Conservation (phyloP, 2,329 filamentous ascomycete species). For the Exophiala oligosperma region DNA sequence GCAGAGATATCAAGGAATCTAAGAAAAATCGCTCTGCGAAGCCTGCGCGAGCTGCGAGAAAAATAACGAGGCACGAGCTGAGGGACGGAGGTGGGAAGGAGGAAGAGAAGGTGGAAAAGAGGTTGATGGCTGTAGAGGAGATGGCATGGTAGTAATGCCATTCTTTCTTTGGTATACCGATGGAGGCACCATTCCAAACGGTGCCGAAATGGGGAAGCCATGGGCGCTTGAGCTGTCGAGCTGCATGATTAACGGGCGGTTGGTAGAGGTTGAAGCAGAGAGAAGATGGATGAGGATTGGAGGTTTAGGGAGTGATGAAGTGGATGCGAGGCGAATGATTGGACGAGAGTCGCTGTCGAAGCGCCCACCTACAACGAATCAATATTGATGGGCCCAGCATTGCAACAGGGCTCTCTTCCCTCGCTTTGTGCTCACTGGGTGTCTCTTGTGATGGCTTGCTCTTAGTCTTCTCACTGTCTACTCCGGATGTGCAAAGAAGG, state of each 20-base stretch:
- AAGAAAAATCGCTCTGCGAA: slow-evolving; percentile 26
- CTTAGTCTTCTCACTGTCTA: not conserved
- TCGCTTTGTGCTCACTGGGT: not conserved
- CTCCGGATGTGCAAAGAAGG: not conserved
- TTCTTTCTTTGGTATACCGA: slow-evolving; percentile 5
- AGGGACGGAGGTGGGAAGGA: not conserved
- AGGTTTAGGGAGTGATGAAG: slow-evolving; percentile 12
- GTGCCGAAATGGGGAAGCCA: slow-evolving; percentile 10
- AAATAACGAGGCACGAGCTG: slow-evolving; percentile 2
- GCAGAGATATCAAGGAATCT: slow-evolving; percentile 5
- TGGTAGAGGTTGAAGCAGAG: slow-evolving; percentile 15
- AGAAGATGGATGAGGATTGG: slow-evolving; percentile 3
- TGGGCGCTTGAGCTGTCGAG: slow-evolving; percentile 22
- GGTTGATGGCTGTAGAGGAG: slow-evolving; percentile 8
- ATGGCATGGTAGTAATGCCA: slow-evolving; percentile 8
- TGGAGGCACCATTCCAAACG: slow-evolving; percentile 5
- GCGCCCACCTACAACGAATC: slow-evolving; percentile 17
- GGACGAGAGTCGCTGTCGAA: slow-evolving; percentile 10
- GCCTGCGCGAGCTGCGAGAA: slow-evolving; percentile 29
- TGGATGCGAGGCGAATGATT: slow-evolving; percentile 13
- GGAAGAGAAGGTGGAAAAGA: slow-evolving; percentile 10
- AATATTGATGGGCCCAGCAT: not conserved
- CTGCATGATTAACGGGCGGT: slow-evolving; percentile 5
- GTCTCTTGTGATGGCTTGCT: not conserved
- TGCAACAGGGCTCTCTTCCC: slow-evolving; percentile 1